Evolutionary conservation across 2,329 filamentous ascomycete genomes (phyloP).

Genomic region (Penicillium occitanis): DNA sequence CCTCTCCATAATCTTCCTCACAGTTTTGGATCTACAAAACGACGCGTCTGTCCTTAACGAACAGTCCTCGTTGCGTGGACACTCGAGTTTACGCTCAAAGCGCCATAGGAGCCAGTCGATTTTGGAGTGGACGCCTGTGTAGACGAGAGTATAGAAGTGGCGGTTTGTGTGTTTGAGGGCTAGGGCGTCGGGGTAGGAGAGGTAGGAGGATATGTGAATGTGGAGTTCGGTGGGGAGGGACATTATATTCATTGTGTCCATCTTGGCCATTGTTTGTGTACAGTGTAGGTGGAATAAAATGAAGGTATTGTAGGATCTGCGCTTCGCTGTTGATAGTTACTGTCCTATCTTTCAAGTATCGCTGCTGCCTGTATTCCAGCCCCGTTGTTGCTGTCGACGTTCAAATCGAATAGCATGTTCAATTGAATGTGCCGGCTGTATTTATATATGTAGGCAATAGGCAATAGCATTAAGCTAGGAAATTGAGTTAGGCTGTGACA

Average conservation of each 20-base stretch:
- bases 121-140: constrained; percentile 65
- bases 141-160: constrained; percentile 63
- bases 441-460: not conserved
- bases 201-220: constrained; percentile 58
- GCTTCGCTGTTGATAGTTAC: not conserved
- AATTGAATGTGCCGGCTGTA: not conserved
- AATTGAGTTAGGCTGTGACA: not conserved
- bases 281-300: no score
- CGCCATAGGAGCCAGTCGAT: constrained; percentile 69
- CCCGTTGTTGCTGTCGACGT: not conserved
- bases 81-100: constrained; percentile 62
- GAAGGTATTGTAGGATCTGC: not conserved
- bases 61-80: constrained; percentile 54
- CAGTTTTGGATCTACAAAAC: constrained; percentile 41
- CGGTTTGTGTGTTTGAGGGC: constrained; percentile 66
- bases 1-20: constrained; percentile 44
- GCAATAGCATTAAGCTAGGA: not conserved
- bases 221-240: constrained; percentile 67
- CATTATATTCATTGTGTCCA: constrained; percentile 36
- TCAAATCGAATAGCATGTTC: not conserved
- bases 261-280: not conserved
- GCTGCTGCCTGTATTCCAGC: constrained; percentile 6
- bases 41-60: constrained; percentile 44
- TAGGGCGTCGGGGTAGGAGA: constrained; percentile 69
- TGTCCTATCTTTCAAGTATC: not conserved